These are phyloP conservation scores for Paramecium caudatum DNA, from an alignment of 73 alveolate genomes.

Conservation along the genomic window DNA sequence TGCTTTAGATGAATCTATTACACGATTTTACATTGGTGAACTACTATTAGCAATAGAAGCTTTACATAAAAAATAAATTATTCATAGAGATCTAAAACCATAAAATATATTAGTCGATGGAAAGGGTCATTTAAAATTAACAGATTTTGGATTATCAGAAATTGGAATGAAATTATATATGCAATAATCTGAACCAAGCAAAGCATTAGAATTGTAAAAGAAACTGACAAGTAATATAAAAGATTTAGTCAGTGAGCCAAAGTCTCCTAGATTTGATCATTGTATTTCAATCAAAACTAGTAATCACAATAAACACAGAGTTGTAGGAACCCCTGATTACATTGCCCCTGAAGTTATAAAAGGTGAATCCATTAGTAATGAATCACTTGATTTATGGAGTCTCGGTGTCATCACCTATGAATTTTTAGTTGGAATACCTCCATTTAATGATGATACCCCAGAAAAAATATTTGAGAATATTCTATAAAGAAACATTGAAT, in stretches of 20 bases:
- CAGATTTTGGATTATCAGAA: slow-evolving; percentile 89
- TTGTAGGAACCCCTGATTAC: slow-evolving; percentile 95
- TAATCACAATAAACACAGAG: slow-evolving; percentile 77
- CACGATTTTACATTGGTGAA: slow-evolving; percentile 84
- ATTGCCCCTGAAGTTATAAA: slow-evolving; percentile 97
- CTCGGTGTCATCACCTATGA: slow-evolving; percentile 94
- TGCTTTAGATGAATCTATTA: slow-evolving; percentile 82
- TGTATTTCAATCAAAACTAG: slow-evolving; percentile 33
- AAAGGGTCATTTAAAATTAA: slow-evolving; percentile 84
- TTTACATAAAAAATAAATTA: slow-evolving; percentile 80
- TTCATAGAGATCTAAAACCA: slow-evolving; percentile 91
- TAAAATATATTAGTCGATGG: slow-evolving; percentile 84
- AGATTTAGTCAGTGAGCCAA: neutral
- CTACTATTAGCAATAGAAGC: slow-evolving; percentile 85
- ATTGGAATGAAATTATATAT: slow-evolving; percentile 76
- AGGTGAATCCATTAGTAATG: slow-evolving; percentile 81
- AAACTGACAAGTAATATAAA: slow-evolving; percentile 68
- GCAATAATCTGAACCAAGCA: slow-evolving; percentile 43
- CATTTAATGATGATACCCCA: slow-evolving; percentile 87
- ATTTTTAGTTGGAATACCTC: slow-evolving; percentile 92
- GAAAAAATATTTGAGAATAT: slow-evolving; percentile 84
- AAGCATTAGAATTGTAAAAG: slow-evolving; percentile 41
- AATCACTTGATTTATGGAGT: slow-evolving; percentile 96
- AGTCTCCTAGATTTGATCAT: slow-evolving; percentile 62
- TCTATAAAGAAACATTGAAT: slow-evolving; percentile 68